Evolutionary conservation across 2,329 filamentous ascomycete genomes (phyloP), one percentile per base, ranked within the genome.

Genomic region (Colletotrichum chrysophilum): DNA sequence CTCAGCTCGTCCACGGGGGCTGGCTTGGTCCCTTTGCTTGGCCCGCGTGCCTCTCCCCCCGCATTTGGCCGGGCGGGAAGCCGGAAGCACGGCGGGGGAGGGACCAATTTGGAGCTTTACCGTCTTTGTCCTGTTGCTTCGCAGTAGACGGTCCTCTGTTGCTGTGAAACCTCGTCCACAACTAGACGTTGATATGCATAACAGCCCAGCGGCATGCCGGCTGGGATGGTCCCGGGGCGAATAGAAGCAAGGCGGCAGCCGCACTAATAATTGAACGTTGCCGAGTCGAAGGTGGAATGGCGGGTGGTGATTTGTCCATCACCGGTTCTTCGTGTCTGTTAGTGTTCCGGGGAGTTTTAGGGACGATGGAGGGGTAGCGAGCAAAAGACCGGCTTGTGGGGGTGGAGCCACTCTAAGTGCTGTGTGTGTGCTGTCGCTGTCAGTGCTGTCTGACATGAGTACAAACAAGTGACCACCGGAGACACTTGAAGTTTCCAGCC

Each of bases 351-450:
- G 66, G 48, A 43, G 21, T 68, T 26, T 60, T 26, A 10, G 38
- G 62, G 34, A 38, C 26, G 24, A 32, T 32, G 61, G 62, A 70
- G 21, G 71, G 38, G 36, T 38, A 34, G 26, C 58, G 55, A 62
- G 52, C 14, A 55, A 34, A 21, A 67, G 55, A 36, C 62, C 73
- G 73, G 73, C 38, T 67, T 65, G 73, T 75, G 73, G 73, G 65
- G 68, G 73, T 67, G 73, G 69, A 36, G 56, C 38, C 30, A 36
- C 28, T 24, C 18, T n/a, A 24, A 4, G 24, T 24, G 18, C 18
- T 48, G 38, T 43, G 36, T 43, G 36, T 36, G 4, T 61, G 18
- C 28, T 61, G 58, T 26, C n/a, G 21, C 56, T 73, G 55, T 52
- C 12, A 36, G 58, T 14, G 34, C 58, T 32, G 14, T 14, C 38